Evolutionary conservation across 805 yeast species (phyloP), one percentile per base, ranked within the genome.

Genomic region (Candida loeiensis): DNA sequence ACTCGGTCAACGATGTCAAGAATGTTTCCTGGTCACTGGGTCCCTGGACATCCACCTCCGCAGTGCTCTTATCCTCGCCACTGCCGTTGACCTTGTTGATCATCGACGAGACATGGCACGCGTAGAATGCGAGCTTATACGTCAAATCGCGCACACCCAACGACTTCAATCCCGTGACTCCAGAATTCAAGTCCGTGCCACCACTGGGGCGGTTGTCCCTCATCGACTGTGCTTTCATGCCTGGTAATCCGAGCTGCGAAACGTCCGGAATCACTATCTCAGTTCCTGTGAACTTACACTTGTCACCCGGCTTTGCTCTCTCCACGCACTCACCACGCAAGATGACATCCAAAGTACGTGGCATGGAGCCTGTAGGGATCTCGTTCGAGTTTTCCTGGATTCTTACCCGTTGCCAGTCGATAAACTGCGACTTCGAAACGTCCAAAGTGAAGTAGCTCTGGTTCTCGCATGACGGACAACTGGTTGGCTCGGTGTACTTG

Each of bases 351-450:
- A 91, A 63, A 1, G 96, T 91, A 60, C 99, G 79, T 18, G 99
- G 99, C 99, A 91, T 91, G 3, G 97, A 89, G 20, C 99, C 99
- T 0, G 96, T 88, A 19, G 99, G 99, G 42, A 91, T 91, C 63
- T 91, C 98, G 51, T 74, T 85, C n/a, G 97, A 82, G 55, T 91
- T 93, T 57, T 91, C 99, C 60, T 91, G 99, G 48, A 91, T 85
- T 53, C 97, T 78, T 18, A 89, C 91, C 49, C 85, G 85, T 62
- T 91, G 99, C 99, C 99, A 91, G 69, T 91, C 98, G 47, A 88
- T 71, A 55, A 93, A 91, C 45, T 82, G 85, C 0, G 95, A 86
- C 61, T 88, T 87, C 25, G 85, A 64, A 21, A 91, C 81, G 53
- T 85, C 82, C 43, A 93, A 66, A 1, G 95, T 79, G 95, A 96